A percentile compares a stretch with the other conserved stretches of the same genome.
Evolutionary conservation across 768 basidiomycete genomes (phyloP).

Genomic region (Phylloporus scabripes): DNA sequence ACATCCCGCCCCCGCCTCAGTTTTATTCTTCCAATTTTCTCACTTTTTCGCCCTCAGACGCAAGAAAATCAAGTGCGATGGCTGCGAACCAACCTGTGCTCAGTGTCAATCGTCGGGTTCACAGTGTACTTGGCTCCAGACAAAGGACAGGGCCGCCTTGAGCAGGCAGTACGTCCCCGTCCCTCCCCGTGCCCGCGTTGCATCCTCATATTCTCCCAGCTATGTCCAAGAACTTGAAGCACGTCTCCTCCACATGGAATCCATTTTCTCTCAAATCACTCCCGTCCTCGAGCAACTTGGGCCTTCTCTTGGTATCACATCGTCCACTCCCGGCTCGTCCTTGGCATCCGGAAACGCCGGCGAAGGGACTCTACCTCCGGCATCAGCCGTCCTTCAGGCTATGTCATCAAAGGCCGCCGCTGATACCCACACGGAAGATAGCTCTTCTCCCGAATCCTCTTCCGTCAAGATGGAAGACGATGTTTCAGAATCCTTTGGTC

Average conservation of each 20-base stretch:
- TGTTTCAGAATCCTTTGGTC: constrained; percentile 79
- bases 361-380: constrained; percentile 18
- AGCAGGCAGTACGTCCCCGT: constrained; percentile 71
- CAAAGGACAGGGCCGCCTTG: constrained; percentile 83
- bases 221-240: constrained; percentile 92
- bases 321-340: constrained; percentile 33
- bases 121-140: constrained; percentile 85
- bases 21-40: constrained; percentile 12
- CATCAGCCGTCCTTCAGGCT: constrained; percentile 30
- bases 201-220: constrained; percentile 36
- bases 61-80: constrained; percentile 94
- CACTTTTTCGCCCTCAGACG: constrained; percentile 43
- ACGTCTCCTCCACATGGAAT: constrained; percentile 82
- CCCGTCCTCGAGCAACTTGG: constrained; percentile 73
- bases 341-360: constrained; percentile 10
- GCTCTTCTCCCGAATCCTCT: constrained; percentile 31
- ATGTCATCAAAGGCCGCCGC: constrained; percentile 36
- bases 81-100: constrained; percentile 78
- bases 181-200: constrained; percentile 1
- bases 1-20: constrained; percentile 10
- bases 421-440: constrained; percentile 30
- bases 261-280: constrained; percentile 75
- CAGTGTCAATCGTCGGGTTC: constrained; percentile 72
- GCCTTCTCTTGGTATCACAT: constrained; percentile 41
- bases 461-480: constrained; percentile 51